Evolutionary conservation across 2,329 filamentous ascomycete species (phyloP), one percentile per base, ranked within the genome.

Genomic region (Trichothecium sympodiale): DNA sequence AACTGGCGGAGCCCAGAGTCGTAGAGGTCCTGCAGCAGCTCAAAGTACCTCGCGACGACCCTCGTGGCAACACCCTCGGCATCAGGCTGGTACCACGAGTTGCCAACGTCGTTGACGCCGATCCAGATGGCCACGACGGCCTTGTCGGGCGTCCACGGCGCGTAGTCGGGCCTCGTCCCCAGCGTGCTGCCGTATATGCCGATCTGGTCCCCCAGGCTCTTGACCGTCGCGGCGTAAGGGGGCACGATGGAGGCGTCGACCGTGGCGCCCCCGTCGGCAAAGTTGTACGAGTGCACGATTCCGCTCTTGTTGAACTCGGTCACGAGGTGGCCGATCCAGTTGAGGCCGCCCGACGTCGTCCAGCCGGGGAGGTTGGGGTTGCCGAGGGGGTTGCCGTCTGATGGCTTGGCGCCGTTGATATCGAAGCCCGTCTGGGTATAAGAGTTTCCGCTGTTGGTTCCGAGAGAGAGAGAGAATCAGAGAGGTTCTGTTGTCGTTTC

Each of bases 361-460:
- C 53, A 65, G 16, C 68, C 64, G 0, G 66, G 69, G 41, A 70
- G 73, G 0, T 58, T 42, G 0, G 77, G 77, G 45, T 82, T 82
- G 1, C 77, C 77, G 31, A 81, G 59, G 0, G 76, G 74, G 43
- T 78, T 77, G 1, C 58, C 50, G 3, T 59, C 43, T 7, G 61
- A 67, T 2, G 77, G 74, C 27, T 74, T 64, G 1, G 61, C 53
- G 16, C 62, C 59, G 9, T 55, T 63, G 29, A 67, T 56, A 39
- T 76, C 56, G 53, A 81, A 82, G 8, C 69, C 68, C 1, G 52
- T 55, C 17, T 55, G 48, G 3, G 51, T 50, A 32, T 55, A 55
- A 5, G 52, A 54, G 36, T 55, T 52, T n/a, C 52, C 52, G 20
- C 52, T 54, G 33, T 32, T 25, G 6, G 20, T n/a, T n/a, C n/a